Conservation (phyloP, 2,329 filamentous ascomycete species). For the Diaporthe sp. region DNA sequence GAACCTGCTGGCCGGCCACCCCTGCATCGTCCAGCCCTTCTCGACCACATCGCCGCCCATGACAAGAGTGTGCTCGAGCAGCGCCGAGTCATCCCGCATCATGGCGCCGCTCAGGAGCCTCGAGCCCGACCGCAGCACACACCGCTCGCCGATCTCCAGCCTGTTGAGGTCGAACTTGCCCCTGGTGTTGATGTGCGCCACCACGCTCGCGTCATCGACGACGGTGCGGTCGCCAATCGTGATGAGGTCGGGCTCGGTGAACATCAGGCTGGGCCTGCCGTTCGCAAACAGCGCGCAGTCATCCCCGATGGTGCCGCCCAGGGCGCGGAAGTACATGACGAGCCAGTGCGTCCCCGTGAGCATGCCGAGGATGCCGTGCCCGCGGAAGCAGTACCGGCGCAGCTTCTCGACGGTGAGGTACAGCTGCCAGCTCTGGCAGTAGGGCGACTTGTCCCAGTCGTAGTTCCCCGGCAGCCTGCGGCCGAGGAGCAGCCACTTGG, state of each 20-base stretch:
- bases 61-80: slow-evolving; percentile 71
- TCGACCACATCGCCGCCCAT: slow-evolving; percentile 70
- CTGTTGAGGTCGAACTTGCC: slow-evolving; percentile 70
- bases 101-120: slow-evolving; percentile 66
- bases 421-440: slow-evolving; percentile 72
- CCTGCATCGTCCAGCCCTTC: slow-evolving; percentile 64
- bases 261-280: slow-evolving; percentile 65
- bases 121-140: slow-evolving; percentile 66
- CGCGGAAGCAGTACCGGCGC: slow-evolving; percentile 63
- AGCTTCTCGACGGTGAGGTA: slow-evolving; percentile 66
- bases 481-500: slow-evolving; percentile 68
- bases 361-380: slow-evolving; percentile 65
- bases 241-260: slow-evolving; percentile 71
- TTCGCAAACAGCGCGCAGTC: slow-evolving; percentile 70
- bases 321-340: slow-evolving; percentile 65
- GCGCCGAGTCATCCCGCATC: slow-evolving; percentile 66
- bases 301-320: slow-evolving; percentile 67
- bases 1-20: slow-evolving; percentile 66
- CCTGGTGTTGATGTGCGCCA: slow-evolving; percentile 69
- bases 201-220: slow-evolving; percentile 69
- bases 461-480: slow-evolving; percentile 65
- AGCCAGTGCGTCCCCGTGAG: slow-evolving; percentile 68
- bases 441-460: slow-evolving; percentile 69
- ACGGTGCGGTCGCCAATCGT: slow-evolving; percentile 66
- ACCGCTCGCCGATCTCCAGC: slow-evolving; percentile 64